Evolutionary conservation across 1,139 yeast genomes (phyloP).

Genomic region (Geotrichum citri-aurantii): DNA sequence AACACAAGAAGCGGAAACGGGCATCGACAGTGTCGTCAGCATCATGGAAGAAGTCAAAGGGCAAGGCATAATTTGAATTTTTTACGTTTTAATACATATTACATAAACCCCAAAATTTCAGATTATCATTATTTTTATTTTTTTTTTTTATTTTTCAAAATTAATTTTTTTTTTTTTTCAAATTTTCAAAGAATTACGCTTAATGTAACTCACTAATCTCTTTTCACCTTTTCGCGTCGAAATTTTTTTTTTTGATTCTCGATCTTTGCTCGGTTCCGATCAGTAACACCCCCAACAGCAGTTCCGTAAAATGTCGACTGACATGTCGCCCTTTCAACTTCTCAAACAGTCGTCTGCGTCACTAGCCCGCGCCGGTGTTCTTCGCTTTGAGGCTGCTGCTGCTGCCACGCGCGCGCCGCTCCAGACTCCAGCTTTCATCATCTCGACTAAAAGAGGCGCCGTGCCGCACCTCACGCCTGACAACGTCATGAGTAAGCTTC

Average conservation of each 20-base stretch:
- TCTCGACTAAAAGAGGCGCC: constrained; percentile 39
- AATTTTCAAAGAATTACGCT: neutral
- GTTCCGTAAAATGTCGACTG: constrained; percentile 3
- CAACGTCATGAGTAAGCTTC: constrained; percentile 24
- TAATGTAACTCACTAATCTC: neutral
- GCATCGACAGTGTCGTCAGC: neutral
- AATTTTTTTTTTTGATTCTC: neutral
- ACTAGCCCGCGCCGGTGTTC: constrained; percentile 13
- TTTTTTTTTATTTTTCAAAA: no score
- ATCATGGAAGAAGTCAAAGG: neutral
- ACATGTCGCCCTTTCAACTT: constrained; percentile 10
- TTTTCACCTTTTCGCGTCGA: neutral
- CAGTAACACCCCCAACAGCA: neutral
- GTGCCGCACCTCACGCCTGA: constrained; percentile 42
- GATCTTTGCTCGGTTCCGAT: neutral
- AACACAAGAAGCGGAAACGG: neutral
- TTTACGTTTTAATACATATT: neutral
- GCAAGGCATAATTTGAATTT: neutral
- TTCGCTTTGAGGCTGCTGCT: constrained; percentile 6
- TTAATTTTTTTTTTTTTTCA: neutral
- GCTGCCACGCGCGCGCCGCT: constrained; percentile 12
- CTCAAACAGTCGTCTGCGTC: constrained; percentile 10
- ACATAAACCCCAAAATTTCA: neutral
- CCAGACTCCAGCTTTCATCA: constrained; percentile 33
- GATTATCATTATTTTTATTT: no score